These are phyloP conservation scores for Suillus subaureus DNA, from an alignment of 768 basidiomycete species.

Conservation along the genomic window DNA sequence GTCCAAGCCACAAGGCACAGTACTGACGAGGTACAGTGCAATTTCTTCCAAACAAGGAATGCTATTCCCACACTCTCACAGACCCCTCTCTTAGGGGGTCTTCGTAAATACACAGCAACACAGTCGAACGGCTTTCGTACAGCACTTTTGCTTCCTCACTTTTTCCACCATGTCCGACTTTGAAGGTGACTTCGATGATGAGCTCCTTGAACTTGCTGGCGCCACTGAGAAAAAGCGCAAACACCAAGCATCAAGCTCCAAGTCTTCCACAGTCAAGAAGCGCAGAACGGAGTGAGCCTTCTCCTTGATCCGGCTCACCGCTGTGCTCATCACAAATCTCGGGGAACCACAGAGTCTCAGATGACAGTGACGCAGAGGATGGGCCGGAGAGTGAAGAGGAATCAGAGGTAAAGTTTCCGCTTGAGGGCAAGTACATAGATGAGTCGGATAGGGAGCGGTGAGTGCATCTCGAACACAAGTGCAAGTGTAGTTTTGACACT, in stretches of 20 bases:
- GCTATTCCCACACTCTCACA: background rate
- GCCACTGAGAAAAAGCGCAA: conserved; percentile 69
- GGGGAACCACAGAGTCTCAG: conserved; percentile 37
- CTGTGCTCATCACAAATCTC: conserved; percentile 12
- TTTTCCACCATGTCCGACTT: conserved; percentile 47
- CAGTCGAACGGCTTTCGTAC: background rate
- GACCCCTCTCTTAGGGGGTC: conserved; percentile 2
- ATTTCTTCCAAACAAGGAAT: background rate
- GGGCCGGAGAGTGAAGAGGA: conserved; percentile 67
- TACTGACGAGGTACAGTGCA: background rate
- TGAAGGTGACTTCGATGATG: conserved; percentile 59
- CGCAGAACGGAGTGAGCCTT: conserved; percentile 69
- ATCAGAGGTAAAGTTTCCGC: conserved; percentile 70
- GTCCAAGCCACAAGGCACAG: background rate
- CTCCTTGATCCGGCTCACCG: conserved; percentile 6
- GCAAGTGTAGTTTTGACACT: conserved; percentile 31
- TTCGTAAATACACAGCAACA: conserved; percentile 1
- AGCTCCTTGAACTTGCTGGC: conserved; percentile 81
- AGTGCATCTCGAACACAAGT: conserved; percentile 37
- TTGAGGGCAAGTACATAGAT: conserved; percentile 90
- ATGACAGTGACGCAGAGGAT: conserved; percentile 52
- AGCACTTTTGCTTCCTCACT: background rate
- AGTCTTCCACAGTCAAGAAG: conserved; percentile 56
- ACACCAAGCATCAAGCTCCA: conserved; percentile 48
- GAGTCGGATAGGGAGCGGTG: conserved; percentile 83